phyloP scores from a whole-genome alignment of 1,284 basidiomycete genomes.

The Sutorius eximius region DNA sequence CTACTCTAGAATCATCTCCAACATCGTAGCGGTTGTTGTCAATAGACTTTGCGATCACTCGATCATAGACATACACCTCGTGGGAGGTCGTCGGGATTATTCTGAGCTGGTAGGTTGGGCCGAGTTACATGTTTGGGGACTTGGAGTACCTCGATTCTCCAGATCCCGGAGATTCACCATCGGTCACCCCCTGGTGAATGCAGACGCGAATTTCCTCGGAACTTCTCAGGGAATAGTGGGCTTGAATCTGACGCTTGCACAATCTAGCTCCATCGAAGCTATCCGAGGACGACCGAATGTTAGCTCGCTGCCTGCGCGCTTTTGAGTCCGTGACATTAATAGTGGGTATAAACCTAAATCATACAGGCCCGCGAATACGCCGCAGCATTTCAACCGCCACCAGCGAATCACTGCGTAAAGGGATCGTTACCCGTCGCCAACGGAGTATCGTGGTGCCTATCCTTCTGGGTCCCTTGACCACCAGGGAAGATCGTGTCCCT shows the following conservation, averaged over 20 bases:
- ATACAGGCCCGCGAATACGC: background rate
- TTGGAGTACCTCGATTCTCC: too few species aligned
- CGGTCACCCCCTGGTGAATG: background rate
- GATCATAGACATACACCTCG: too few species aligned
- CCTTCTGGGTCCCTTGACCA: background rate
- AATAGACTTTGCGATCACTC: background rate
- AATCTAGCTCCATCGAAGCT: background rate
- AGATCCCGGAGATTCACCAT: background rate
- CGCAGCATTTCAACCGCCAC: background rate
- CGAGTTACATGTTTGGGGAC: too few species aligned
- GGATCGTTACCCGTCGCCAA: background rate
- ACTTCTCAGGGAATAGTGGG: background rate
- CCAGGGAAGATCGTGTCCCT: background rate
- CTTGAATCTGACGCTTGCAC: background rate
- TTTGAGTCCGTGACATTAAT: background rate
- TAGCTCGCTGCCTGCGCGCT: too few species aligned
- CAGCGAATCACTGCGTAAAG: background rate
- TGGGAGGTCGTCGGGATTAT: too few species aligned
- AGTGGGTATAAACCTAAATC: too few species aligned
- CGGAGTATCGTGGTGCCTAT: background rate
- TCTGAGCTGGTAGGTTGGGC: too few species aligned
- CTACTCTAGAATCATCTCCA: conserved; percentile 11
- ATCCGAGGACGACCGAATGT: background rate
- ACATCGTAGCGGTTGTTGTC: conserved; percentile 3
- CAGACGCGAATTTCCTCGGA: background rate